Percentiles rank a stretch among this genome's conserved stretches.
Conservation (phyloP, 345 rosid genomes). For the Syzygium aromaticum region DNA sequence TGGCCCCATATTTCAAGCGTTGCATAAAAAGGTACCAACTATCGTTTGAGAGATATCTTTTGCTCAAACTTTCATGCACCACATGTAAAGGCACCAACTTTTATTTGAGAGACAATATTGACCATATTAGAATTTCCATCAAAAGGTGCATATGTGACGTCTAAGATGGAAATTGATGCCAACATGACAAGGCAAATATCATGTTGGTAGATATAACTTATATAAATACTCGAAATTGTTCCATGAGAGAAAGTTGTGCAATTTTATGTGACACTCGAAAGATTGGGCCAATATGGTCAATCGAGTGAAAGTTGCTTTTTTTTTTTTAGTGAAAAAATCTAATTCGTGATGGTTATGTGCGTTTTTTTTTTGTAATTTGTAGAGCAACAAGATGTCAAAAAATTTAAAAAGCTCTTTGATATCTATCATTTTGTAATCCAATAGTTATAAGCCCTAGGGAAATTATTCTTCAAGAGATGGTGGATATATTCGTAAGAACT, state of each 20-base stretch:
- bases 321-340: not conserved
- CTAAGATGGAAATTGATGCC: accelerated
- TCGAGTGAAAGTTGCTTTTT: not conserved
- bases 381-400: no score
- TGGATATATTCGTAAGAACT: not conserved
- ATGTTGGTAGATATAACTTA: accelerated
- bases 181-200: accelerated
- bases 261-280: not conserved
- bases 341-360: not conserved
- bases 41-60: not conserved
- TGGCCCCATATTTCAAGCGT: not conserved
- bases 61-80: not conserved
- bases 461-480: no score
- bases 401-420: no score
- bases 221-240: not conserved
- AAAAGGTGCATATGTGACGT: not conserved
- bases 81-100: not conserved
- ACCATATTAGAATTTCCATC: accelerated
- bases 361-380: no score
- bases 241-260: not conserved
- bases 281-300: not conserved
- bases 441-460: no score
- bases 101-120: not conserved
- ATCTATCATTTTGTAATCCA: no score
- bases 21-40: not conserved